Evolutionary conservation across 2,329 filamentous ascomycete genomes (phyloP).

Genomic region (Hymenoscyphus repandus): DNA sequence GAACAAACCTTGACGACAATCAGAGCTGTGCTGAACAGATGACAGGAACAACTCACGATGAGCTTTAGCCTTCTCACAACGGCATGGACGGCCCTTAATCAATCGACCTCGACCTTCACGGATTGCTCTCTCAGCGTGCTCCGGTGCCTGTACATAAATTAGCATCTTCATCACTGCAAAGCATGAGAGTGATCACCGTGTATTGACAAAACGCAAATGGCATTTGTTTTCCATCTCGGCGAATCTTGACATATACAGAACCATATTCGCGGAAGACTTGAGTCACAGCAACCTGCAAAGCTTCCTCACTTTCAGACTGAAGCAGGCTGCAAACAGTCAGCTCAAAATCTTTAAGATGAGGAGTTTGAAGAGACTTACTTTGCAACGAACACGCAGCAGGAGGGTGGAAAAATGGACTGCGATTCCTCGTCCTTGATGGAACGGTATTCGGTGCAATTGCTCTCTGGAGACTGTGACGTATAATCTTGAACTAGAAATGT

Average conservation of each 20-base stretch:
- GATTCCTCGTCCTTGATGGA: slow-evolving; percentile 24
- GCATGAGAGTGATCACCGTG: slow-evolving; percentile 42
- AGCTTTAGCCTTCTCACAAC: slow-evolving; percentile 54
- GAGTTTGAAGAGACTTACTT: slow-evolving; percentile 45
- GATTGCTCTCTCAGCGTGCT: slow-evolving; percentile 46
- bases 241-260: slow-evolving; percentile 57
- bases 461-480: slow-evolving; percentile 7
- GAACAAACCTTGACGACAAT: slow-evolving; percentile 40
- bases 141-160: slow-evolving; percentile 37
- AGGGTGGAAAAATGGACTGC: slow-evolving; percentile 37
- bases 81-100: slow-evolving; percentile 52
- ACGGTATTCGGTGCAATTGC: slow-evolving; percentile 6
- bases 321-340: slow-evolving; percentile 41
- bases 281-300: slow-evolving; percentile 49
- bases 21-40: slow-evolving; percentile 5
- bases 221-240: slow-evolving; percentile 53
- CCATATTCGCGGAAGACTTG: slow-evolving; percentile 49
- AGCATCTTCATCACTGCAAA: slow-evolving; percentile 13
- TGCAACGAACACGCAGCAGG: slow-evolving; percentile 59
- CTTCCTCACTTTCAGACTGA: slow-evolving; percentile 42
- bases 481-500: slow-evolving; percentile 14
- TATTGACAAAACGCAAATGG: slow-evolving; percentile 62
- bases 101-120: slow-evolving; percentile 40
- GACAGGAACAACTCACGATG: slow-evolving; percentile 42
- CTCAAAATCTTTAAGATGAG: not conserved